These are phyloP conservation scores for Clarkia xantiana DNA, from an alignment of 345 rosid species.

Conservation along the genomic window DNA sequence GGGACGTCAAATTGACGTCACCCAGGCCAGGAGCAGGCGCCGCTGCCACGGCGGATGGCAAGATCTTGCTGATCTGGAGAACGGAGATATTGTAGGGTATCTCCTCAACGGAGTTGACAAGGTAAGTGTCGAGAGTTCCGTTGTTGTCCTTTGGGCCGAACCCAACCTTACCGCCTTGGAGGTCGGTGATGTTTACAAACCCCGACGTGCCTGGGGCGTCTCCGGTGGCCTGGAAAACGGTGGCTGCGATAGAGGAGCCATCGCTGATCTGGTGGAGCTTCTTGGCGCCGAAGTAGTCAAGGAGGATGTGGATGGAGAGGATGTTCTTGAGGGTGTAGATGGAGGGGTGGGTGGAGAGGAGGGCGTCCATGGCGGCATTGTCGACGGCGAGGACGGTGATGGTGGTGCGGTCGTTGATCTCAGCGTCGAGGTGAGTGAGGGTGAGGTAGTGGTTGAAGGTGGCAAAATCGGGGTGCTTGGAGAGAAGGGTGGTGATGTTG, in stretches of 20 bases:
- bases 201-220: conserved; percentile 70
- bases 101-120: conserved; percentile 66
- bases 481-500: conserved; percentile 63
- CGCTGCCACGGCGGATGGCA: conserved; percentile 57
- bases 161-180: conserved; percentile 76
- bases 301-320: conserved; percentile 80
- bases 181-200: conserved; percentile 77
- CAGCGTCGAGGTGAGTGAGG: conserved; percentile 67
- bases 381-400: conserved; percentile 80
- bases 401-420: conserved; percentile 74
- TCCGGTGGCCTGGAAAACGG: conserved; percentile 88
- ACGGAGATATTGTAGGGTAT: conserved; percentile 79
- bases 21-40: conserved; percentile 83
- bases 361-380: conserved; percentile 56
- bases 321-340: conserved; percentile 64
- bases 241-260: conserved; percentile 83
- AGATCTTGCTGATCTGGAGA: conserved; percentile 63
- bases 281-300: conserved; percentile 82
- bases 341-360: conserved; percentile 48
- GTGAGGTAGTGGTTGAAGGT: conserved; percentile 79
- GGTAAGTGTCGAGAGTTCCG: conserved; percentile 35
- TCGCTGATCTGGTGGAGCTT: conserved; percentile 86
- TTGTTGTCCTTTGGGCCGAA: conserved; percentile 51
- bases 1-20: conserved; percentile 47
- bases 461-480: conserved; percentile 58